Percentiles rank a stretch among this genome's conserved stretches.
Evolutionary conservation across 208 protist species (phyloP).

Genomic region (Strigomonas culicis): DNA sequence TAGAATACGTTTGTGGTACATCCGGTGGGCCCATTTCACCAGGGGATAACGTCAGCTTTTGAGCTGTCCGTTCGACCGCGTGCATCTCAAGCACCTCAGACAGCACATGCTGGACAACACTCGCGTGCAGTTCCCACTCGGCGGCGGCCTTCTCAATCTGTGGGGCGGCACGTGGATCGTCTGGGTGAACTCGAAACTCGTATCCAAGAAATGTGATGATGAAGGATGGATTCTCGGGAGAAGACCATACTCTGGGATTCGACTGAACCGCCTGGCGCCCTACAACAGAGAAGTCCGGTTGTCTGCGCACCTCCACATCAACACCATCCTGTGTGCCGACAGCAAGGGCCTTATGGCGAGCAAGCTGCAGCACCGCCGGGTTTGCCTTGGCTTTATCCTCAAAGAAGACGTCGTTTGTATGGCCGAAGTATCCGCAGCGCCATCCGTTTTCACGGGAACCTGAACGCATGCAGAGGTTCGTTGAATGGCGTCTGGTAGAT

Average conservation of each 20-base stretch:
- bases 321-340: conserved; percentile 55
- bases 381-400: conserved; percentile 80
- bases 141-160: conserved; percentile 72
- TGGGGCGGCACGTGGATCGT: conserved; percentile 63
- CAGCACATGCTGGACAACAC: conserved; percentile 73
- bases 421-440: conserved; percentile 77
- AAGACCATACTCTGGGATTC: conserved; percentile 76
- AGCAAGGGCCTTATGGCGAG: conserved; percentile 49
- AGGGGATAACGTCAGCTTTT: conserved; percentile 59
- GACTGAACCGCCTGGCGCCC: conserved; percentile 49
- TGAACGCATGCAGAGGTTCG: conserved; percentile 61
- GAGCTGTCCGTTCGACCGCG: conserved; percentile 61
- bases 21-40: conserved; percentile 76
- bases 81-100: conserved; percentile 86
- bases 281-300: conserved; percentile 80
- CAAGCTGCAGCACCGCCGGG: conserved; percentile 48
- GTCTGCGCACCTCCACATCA: conserved; percentile 54
- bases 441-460: conserved; percentile 74
- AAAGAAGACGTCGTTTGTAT: conserved; percentile 89
- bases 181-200: conserved; percentile 87
- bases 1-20: conserved; percentile 49
- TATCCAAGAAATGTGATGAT: conserved; percentile 73
- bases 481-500: conserved; percentile 55
- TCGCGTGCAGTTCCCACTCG: conserved; percentile 80
- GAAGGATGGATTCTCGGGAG: conserved; percentile 66